Evolutionary conservation across 164 flowering plant genomes (phyloP).

Genomic region (Platanus orientalis): DNA sequence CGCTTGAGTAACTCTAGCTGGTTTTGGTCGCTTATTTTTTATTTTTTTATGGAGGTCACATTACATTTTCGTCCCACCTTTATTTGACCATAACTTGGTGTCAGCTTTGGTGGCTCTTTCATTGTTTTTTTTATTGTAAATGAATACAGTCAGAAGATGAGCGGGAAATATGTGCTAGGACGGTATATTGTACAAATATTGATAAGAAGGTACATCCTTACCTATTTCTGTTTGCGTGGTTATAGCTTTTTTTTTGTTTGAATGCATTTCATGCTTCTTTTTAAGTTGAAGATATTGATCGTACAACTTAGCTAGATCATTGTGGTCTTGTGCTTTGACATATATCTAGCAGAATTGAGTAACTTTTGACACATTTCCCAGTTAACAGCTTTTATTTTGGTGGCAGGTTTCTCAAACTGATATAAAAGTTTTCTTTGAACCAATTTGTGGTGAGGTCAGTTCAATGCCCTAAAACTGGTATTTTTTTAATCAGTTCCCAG

Average conservation of each 20-base stretch:
- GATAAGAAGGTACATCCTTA: conserved; percentile 79
- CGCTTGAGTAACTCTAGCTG: conserved; percentile 16
- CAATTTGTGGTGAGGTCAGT: conserved; percentile 87
- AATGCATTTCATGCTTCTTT: neutral
- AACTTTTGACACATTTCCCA: neutral
- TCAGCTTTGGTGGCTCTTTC: neutral
- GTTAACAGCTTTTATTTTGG: conserved; percentile 3
- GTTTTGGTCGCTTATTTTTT: neutral
- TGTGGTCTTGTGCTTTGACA: neutral
- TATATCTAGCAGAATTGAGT: neutral
- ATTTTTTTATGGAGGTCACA: neutral
- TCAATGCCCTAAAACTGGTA: neutral
- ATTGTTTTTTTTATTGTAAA: conserved; percentile 7
- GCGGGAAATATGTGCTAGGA: conserved; percentile 96
- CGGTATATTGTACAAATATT: conserved; percentile 92
- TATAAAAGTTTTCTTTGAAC: conserved; percentile 81
- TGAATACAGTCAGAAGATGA: conserved; percentile 87
- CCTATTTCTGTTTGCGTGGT: neutral
- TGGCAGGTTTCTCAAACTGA: conserved; percentile 84
- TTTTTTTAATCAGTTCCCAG: conserved; percentile 6
- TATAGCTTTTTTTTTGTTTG: no score
- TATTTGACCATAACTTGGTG: neutral
- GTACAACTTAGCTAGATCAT: neutral
- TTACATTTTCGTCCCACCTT: neutral
- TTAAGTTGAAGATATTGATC: neutral